These are phyloP conservation scores for Rhododendron griersonianum DNA, from an alignment of 148 eudicot species.

Conservation along the genomic window DNA sequence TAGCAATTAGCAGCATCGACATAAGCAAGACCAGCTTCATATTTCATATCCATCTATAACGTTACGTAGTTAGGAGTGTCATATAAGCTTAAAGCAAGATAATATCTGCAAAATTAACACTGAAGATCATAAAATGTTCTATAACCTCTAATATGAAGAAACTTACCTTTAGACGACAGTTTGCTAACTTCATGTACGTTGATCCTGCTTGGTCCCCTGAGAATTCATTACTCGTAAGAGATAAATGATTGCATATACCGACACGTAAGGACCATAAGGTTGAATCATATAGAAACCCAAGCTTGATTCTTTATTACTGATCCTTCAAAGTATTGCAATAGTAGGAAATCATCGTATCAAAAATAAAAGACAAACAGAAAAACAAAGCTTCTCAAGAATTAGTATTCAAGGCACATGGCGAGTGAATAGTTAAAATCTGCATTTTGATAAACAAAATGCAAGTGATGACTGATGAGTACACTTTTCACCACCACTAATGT, in stretches of 20 bases:
- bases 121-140: background rate
- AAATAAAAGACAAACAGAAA: background rate
- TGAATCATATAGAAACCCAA: background rate
- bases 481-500: background rate
- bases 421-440: no score
- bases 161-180: conserved; percentile 35
- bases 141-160: background rate
- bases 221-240: conserved; percentile 3
- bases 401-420: background rate
- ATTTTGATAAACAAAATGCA: background rate
- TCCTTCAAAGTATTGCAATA: no score
- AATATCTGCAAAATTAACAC: background rate
- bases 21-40: conserved; percentile 35
- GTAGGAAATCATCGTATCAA: background rate
- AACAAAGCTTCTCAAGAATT: background rate
- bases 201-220: conserved; percentile 49
- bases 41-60: conserved; percentile 34
- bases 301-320: no score
- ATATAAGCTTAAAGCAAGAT: background rate
- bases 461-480: background rate
- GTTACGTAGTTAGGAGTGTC: background rate
- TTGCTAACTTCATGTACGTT: conserved; percentile 33
- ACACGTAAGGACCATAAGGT: no score
- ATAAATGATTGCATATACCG: background rate
- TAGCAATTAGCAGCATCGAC: conserved; percentile 45